phyloP scores from a whole-genome alignment of 768 basidiomycete species.

The Termitomyces titanicus region DNA sequence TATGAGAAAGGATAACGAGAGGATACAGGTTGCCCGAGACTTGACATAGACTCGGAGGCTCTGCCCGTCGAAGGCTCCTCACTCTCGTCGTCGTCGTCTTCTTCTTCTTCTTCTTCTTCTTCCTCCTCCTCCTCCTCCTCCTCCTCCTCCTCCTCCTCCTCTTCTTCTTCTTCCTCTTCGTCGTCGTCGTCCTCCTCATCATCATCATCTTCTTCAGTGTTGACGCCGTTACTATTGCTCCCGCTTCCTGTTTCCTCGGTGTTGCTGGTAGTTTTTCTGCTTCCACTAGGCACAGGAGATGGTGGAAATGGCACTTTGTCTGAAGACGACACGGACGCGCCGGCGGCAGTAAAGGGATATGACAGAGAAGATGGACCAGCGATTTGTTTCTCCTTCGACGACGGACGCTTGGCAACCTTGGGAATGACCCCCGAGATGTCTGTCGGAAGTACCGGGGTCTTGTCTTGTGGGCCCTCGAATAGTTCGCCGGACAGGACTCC shows the following conservation, averaged over 20 bases:
- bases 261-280: constrained; percentile 12
- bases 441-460: constrained; percentile 10
- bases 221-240: constrained; percentile 10
- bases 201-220: constrained; percentile 20
- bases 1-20: constrained; percentile 71
- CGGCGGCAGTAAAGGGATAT: constrained; percentile 68
- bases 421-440: constrained; percentile 35
- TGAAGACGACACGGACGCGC: constrained; percentile 57
- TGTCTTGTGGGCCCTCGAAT: constrained; percentile 50
- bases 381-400: constrained; percentile 40
- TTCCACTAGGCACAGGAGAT: constrained; percentile 39
- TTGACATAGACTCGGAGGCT: constrained; percentile 82
- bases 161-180: constrained; percentile 19
- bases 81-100: constrained; percentile 39
- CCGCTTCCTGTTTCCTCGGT: constrained; percentile 14
- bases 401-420: constrained; percentile 41
- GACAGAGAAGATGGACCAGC: constrained; percentile 42
- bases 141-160: constrained; percentile 30
- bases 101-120: constrained; percentile 27
- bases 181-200: constrained; percentile 28
- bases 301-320: constrained; percentile 77
- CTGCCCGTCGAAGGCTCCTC: constrained; percentile 57
- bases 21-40: constrained; percentile 71
- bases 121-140: constrained; percentile 27
- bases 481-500: constrained; percentile 61